Base-by-base conservation (phyloP, 176 grass and related monocot genomes). In the Triticum timopheevii region DNA sequence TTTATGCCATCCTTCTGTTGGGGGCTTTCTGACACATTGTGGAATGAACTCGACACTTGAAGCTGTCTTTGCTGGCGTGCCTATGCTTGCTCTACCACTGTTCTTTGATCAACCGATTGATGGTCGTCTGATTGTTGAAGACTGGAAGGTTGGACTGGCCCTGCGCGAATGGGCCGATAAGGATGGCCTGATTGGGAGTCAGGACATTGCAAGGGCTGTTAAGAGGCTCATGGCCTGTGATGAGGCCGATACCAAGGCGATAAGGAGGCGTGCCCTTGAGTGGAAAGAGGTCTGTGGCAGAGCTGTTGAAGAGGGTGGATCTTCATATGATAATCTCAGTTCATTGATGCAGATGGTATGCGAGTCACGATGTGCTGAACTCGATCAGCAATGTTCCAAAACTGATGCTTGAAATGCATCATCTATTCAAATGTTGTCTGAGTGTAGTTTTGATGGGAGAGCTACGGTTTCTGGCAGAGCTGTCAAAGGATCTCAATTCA, bases 1-100 rank as follows among this genome's bases (percentile, higher is more conserved):
- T 74, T 24, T 92, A 56, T 82, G 93, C 39, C 93, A 95, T 52
- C 80, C 71, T 81, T 90, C 88, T 13, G 64, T 92, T 54, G 90
- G 93, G 7, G 90, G 90, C 10, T 95, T 95, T 85, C 65, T 92
- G 75, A 95, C 90, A 16, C 93, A 92, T 24, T 92, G 90, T 17
- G 90, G 88, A 2, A 88, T 90, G 90, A 92, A 95, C 77, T 95
- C 88, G 11, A 90, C 83, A 0, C 68, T 95, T 54, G 83, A 90
- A 67, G 65, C 63, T 25, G 10, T 90, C 56, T 83, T 86, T 6
- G 71, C 80, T 35, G 90, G 88, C 23, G 88, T 92, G 33, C 90
- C 90, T 30, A 76, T 92, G 83, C 86, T 92, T 22, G 30, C 86
- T 13, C 80, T 83, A 28, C 86, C 93, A 31, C 33, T 90, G 64